phyloP scores from a whole-genome alignment of 257 asterid genomes.

The Nicotiana sylvestris region DNA sequence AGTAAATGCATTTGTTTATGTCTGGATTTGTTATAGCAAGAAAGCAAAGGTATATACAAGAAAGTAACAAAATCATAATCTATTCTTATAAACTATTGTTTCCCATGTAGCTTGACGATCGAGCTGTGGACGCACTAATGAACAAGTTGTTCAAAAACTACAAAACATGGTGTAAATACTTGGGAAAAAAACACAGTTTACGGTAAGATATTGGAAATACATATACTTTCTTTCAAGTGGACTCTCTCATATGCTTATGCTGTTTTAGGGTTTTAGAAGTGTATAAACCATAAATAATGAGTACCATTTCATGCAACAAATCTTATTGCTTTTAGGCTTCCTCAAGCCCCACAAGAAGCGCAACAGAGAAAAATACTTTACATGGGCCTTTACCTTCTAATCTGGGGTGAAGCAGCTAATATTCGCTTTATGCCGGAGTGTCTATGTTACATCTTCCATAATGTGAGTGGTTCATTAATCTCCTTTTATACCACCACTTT shows the following conservation, averaged over 20 bases:
- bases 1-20: constrained; percentile 3
- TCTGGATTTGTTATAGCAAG: constrained; percentile 17
- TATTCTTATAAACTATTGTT: constrained; percentile 2
- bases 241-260: constrained; percentile 2
- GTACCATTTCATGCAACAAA: background rate
- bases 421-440: constrained; percentile 98
- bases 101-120: constrained; percentile 74
- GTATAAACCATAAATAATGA: background rate
- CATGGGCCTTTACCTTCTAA: constrained; percentile 97
- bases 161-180: constrained; percentile 95
- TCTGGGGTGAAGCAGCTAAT: constrained; percentile 99
- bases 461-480: constrained; percentile 51
- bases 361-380: constrained; percentile 91
- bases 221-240: constrained; percentile 4
- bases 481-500: constrained; percentile 4
- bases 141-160: constrained; percentile 92
- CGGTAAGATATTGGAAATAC: constrained; percentile 44
- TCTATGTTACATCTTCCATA: constrained; percentile 95
- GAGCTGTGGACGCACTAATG: constrained; percentile 92
- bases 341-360: constrained; percentile 72
- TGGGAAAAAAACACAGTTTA: constrained; percentile 93
- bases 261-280: background rate
- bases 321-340: constrained; percentile 56
- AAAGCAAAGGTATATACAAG: constrained; percentile 9
- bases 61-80: background rate